A percentile compares a stretch with the other conserved stretches of the same genome.
Evolutionary conservation across 2,329 filamentous ascomycete species (phyloP).

Genomic region (Venturia pyrina): DNA sequence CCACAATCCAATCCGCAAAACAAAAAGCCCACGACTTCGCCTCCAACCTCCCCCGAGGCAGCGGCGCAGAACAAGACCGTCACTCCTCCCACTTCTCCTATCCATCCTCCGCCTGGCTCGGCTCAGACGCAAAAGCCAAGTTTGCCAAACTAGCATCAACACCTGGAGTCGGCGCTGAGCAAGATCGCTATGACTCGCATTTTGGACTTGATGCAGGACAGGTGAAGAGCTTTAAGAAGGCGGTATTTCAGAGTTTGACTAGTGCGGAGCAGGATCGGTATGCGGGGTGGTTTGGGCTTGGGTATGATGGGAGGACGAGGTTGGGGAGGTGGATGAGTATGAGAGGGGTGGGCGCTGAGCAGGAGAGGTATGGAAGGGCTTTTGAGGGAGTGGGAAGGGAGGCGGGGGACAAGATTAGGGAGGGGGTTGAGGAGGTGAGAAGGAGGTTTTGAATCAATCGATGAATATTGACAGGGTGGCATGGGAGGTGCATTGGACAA

Average conservation of each 20-base stretch:
- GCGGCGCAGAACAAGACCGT: conserved; percentile 7
- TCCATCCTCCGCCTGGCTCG: not conserved
- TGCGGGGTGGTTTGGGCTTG: conserved; percentile 8
- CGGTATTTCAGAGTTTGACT: conserved; percentile 8
- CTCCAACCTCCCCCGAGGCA: not conserved
- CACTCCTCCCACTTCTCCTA: conserved; percentile 6
- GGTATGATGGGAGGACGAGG: conserved; percentile 6
- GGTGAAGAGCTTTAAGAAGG: conserved; percentile 3
- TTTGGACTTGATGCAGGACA: conserved; percentile 3
- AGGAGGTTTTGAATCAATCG: not conserved
- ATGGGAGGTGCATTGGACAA: not conserved
- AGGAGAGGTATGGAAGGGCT: conserved; percentile 5
- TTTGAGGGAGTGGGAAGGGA: not conserved
- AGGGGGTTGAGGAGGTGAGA: not conserved
- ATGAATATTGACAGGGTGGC: not conserved
- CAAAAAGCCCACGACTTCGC: not conserved
- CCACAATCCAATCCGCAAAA: conserved; percentile 1
- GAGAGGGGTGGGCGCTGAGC: conserved; percentile 4
- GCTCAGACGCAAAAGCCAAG: not conserved
- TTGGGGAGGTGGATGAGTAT: not conserved
- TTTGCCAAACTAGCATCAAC: not conserved
- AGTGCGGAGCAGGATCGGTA: conserved; percentile 11
- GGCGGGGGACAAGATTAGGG: not conserved
- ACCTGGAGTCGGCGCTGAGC: conserved; percentile 7
- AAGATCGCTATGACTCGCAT: conserved; percentile 8